Conservation (phyloP, 2,329 filamentous ascomycete species). For the Sporothrix brunneoviolacea region DNA sequence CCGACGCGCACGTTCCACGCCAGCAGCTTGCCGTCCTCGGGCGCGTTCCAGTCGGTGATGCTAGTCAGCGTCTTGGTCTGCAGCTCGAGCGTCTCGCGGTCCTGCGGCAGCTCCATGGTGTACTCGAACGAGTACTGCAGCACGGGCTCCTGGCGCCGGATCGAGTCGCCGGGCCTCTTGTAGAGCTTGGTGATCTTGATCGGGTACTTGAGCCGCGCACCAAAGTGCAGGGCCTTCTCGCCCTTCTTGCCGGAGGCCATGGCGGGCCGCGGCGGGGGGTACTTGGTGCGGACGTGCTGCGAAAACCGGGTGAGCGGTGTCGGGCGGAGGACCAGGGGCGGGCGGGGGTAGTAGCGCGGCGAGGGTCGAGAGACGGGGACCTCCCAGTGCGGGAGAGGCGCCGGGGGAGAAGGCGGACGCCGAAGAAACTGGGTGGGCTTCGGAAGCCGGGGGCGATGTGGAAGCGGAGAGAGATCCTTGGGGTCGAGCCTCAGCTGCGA, state of each 20-base stretch:
- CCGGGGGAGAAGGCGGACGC: too few species aligned
- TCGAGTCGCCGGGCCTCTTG: conserved; percentile 64
- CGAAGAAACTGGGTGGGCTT: too few species aligned
- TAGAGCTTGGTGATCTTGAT: conserved; percentile 85
- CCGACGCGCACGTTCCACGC: conserved; percentile 70
- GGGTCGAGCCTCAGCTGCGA: neutral
- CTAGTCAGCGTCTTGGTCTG: conserved; percentile 64
- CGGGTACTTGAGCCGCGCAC: conserved; percentile 73
- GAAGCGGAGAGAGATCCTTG: too few species aligned
- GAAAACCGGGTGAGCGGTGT: conserved; percentile 15
- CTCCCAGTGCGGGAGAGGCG: conserved; percentile 1
- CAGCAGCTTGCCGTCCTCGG: conserved; percentile 70
- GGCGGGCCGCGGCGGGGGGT: conserved; percentile 5
- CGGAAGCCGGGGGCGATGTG: too few species aligned
- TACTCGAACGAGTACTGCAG: conserved; percentile 85
- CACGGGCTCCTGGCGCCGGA: conserved; percentile 70
- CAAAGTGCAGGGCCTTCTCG: conserved; percentile 38
- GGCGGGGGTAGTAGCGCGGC: conserved; percentile 14
- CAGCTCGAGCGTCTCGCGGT: conserved; percentile 47
- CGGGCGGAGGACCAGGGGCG: conserved; percentile 7
- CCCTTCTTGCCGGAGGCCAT: conserved; percentile 19
- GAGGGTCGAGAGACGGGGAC: neutral
- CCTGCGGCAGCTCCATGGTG: conserved; percentile 66
- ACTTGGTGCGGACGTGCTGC: conserved; percentile 15
- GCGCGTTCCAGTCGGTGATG: conserved; percentile 71